Evolutionary conservation across 352 stramenopile genomes (phyloP).

Genomic region (Blastocystis sp.): DNA sequence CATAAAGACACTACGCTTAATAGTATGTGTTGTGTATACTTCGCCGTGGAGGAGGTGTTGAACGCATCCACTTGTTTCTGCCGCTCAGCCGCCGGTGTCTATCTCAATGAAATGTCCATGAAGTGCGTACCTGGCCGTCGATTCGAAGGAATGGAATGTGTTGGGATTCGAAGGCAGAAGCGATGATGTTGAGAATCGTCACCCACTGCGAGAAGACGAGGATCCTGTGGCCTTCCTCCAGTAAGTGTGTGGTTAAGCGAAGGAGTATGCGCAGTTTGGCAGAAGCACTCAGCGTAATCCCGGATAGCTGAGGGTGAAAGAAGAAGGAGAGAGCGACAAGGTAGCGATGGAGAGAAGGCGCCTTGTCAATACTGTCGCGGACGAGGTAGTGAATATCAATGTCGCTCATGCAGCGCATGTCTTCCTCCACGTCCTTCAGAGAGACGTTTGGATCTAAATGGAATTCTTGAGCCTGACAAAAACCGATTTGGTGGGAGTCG

Average conservation of each 20-base stretch:
- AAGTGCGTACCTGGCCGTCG: not conserved
- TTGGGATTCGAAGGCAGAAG: not conserved
- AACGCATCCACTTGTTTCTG: not conserved
- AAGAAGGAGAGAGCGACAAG: not conserved
- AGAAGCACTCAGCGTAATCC: not conserved
- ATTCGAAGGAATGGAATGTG: constrained; percentile 33
- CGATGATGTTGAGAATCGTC: constrained; percentile 46
- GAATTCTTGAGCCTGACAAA: not conserved
- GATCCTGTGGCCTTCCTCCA: constrained; percentile 6
- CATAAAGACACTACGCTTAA: constrained; percentile 87
- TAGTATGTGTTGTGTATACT: not conserved
- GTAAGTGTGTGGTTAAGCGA: not conserved
- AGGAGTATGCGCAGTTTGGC: constrained; percentile 3
- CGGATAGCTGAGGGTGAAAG: constrained; percentile 6
- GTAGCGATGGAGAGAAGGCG: constrained; percentile 8
- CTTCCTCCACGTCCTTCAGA: not conserved
- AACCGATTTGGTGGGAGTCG: not conserved
- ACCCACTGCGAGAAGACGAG: constrained; percentile 43
- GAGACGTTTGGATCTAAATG: not conserved
- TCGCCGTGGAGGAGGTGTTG: not conserved
- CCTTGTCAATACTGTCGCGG: not conserved
- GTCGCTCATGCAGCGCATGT: not conserved
- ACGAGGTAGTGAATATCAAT: constrained; percentile 32
- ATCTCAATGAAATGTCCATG: not conserved
- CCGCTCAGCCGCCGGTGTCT: not conserved